These are phyloP conservation scores for Hypoxylon sp. DNA, from an alignment of 2,329 filamentous ascomycete species.

Conservation along the genomic window DNA sequence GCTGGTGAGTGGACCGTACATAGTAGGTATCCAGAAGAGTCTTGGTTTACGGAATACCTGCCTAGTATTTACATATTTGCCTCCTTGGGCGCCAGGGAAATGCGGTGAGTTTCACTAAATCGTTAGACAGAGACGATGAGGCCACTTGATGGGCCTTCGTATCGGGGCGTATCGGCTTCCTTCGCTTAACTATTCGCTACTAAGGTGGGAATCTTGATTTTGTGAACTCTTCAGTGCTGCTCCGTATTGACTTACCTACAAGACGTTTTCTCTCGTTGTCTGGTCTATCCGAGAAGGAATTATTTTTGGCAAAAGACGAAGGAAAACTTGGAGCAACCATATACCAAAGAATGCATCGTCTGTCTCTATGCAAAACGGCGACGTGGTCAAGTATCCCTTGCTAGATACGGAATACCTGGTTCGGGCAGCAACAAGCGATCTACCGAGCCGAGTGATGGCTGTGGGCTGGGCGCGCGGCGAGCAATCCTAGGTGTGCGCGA, in stretches of 20 bases:
- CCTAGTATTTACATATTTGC: neutral
- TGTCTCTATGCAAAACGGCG: neutral
- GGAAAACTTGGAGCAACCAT: neutral
- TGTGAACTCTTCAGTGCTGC: neutral
- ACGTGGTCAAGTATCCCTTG: neutral
- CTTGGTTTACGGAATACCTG: neutral
- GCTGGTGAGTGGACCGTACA: neutral
- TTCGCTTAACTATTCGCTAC: slow-evolving; percentile 2
- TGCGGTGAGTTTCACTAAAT: neutral
- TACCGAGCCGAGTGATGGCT: neutral
- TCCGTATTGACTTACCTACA: neutral
- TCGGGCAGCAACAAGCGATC: slow-evolving; percentile 1
- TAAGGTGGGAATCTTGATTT: neutral
- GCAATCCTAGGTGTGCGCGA: neutral
- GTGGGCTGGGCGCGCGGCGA: neutral
- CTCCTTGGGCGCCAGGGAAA: neutral
- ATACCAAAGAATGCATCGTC: neutral
- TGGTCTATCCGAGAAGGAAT: neutral
- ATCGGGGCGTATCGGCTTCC: neutral
- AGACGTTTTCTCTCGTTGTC: neutral
- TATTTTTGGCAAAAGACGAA: neutral
- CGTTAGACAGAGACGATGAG: neutral
- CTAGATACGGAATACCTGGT: neutral
- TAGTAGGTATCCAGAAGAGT: neutral
- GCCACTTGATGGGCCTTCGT: neutral